Evolutionary conservation across 306 rosid species (phyloP), one percentile per base, ranked within the genome.

Genomic region (Medicago arabica): DNA sequence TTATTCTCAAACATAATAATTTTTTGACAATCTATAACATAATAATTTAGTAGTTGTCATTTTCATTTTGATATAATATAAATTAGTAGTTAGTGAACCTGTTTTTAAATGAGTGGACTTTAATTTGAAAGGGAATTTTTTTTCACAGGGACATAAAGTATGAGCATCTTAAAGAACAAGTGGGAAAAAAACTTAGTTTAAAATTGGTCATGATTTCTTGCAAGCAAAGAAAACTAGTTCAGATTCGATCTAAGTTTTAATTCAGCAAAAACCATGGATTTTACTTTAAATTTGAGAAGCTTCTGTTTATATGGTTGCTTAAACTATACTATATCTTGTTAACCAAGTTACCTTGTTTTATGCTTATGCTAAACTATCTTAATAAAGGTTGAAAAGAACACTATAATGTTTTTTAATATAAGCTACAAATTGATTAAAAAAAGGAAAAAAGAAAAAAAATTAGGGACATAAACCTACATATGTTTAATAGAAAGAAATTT

Each of bases 181-280:
- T 53, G 64, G 38, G 64, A 0, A 12, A 59, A 40, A 51, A n/a
- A 5, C 1, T 75, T 5, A 10, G 15, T 40, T 65, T 18, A 58
- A 58, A 72, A 47, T 40, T 76, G 23, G 12, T 50, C 28, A 28
- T 50, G 41, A 11, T 53, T 54, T 18, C 23, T 73, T 43, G 13
- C 44, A 2, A 65, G 54, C 38, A 55, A 80, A 73, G 75, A 66
- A 66, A 80, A 58, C 41, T 11, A 23, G 59, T 53, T 53, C 2
- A 53, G 25, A 53, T 51, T 51, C 8, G 58, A 51, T 51, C 58
- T 51, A 51, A 51, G 17, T 28, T 28, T 0, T 28, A 28, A 28
- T 1, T 51, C 58, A 51, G 21, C 21, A 51, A 51, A 51, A 51
- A 51, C 21, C 23, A 51, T 16, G 54, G 50, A 21, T 34, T 66